phyloP scores from a whole-genome alignment of 2,329 filamentous ascomycete genomes.

The Bimuria novae-zelandiae region DNA sequence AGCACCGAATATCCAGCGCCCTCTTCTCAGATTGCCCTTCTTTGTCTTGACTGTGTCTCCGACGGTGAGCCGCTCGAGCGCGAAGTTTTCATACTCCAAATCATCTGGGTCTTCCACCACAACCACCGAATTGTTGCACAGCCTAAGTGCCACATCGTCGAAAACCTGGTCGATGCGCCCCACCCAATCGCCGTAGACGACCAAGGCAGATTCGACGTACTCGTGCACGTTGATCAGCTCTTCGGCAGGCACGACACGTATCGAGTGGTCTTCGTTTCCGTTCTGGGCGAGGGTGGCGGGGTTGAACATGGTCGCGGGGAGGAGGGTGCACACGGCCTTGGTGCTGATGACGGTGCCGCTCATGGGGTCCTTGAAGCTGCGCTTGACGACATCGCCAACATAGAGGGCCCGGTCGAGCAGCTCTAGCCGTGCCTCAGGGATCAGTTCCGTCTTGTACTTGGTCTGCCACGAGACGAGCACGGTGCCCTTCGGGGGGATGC shows the following conservation, averaged over 20 bases:
- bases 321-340: slow-evolving; percentile 52
- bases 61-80: slow-evolving; percentile 46
- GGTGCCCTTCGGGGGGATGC: slow-evolving; percentile 57
- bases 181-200: slow-evolving; percentile 61
- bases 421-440: slow-evolving; percentile 50
- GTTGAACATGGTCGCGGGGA: slow-evolving; percentile 37
- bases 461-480: slow-evolving; percentile 56
- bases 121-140: slow-evolving; percentile 60
- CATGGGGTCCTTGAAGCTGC: slow-evolving; percentile 52
- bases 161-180: slow-evolving; percentile 57
- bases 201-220: slow-evolving; percentile 55
- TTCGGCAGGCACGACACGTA: slow-evolving; percentile 49
- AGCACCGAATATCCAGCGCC: slow-evolving; percentile 58
- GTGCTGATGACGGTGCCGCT: slow-evolving; percentile 60
- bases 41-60: slow-evolving; percentile 58
- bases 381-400: slow-evolving; percentile 62
- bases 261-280: slow-evolving; percentile 37
- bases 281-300: slow-evolving; percentile 26
- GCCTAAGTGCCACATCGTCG: slow-evolving; percentile 56
- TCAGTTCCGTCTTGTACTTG: slow-evolving; percentile 48
- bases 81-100: slow-evolving; percentile 41
- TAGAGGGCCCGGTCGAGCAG: slow-evolving; percentile 60
- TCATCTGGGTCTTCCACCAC: slow-evolving; percentile 55
- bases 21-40: slow-evolving; percentile 56
- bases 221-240: slow-evolving; percentile 54